Conservation (phyloP, 768 basidiomycete genomes). For the Suillus alpinus region DNA sequence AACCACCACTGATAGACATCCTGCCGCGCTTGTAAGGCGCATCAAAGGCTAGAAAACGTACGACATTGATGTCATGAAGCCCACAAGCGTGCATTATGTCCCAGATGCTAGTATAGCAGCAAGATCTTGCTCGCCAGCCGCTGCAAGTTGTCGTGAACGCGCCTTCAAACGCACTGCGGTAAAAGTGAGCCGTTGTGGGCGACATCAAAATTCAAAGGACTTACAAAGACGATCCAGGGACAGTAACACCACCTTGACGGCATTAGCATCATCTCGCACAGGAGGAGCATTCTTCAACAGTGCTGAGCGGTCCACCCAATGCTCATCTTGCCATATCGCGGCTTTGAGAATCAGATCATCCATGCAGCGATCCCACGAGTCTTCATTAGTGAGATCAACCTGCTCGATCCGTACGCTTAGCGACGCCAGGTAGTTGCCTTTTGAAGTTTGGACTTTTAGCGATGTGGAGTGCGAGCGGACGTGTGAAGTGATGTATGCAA, state of each 20-base stretch:
- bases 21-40: not conserved
- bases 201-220: constrained; percentile 29
- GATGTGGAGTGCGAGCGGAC: constrained; percentile 70
- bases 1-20: not conserved
- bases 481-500: constrained; percentile 72
- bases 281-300: constrained; percentile 49
- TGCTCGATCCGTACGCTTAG: constrained; percentile 82
- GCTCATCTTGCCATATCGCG: constrained; percentile 90
- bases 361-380: constrained; percentile 70
- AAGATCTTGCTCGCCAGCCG: constrained; percentile 84
- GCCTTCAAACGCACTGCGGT: constrained; percentile 83
- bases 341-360: constrained; percentile 94
- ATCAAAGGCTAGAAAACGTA: constrained; percentile 4
- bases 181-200: constrained; percentile 15
- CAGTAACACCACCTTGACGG: constrained; percentile 83
- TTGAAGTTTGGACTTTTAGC: constrained; percentile 93
- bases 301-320: constrained; percentile 83
- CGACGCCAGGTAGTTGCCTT: constrained; percentile 88
- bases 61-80: constrained; percentile 1
- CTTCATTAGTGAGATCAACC: constrained; percentile 61
- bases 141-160: constrained; percentile 79
- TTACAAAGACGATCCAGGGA: constrained; percentile 90
- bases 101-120: constrained; percentile 56
- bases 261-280: constrained; percentile 38
- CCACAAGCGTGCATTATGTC: constrained; percentile 15